Percentiles rank a stretch among this genome's conserved stretches.
Evolutionary conservation across 2,329 filamentous ascomycete genomes (phyloP).

Genomic region (Scedosporium boydii): DNA sequence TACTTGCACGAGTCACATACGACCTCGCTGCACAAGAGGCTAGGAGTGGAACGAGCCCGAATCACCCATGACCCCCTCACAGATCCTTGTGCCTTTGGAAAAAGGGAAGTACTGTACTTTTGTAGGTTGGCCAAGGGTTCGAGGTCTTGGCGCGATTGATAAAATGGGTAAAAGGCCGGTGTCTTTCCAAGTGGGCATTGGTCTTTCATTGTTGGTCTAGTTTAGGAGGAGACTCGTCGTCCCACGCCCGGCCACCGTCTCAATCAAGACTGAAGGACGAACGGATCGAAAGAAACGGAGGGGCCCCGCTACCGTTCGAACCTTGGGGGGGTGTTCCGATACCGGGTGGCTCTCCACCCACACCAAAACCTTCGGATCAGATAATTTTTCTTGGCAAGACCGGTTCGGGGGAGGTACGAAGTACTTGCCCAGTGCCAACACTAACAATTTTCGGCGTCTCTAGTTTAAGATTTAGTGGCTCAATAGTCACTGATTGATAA

Average conservation of each 20-base stretch:
- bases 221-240: too few species aligned
- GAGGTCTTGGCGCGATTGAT: slow-evolving; percentile 5
- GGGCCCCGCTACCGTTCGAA: background rate
- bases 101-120: background rate
- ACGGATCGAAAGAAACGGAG: background rate
- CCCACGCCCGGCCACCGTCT: background rate
- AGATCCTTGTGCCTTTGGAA: background rate
- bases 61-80: background rate
- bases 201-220: background rate
- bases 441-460: background rate
- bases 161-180: background rate
- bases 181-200: background rate
- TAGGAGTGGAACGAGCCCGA: background rate
- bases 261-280: background rate
- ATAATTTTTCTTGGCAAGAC: slow-evolving; percentile 19
- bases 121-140: background rate
- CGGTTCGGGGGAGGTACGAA: background rate
- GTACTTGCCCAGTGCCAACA: background rate
- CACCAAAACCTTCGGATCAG: slow-evolving; percentile 20
- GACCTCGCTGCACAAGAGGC: background rate
- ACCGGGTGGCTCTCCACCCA: background rate
- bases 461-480: too few species aligned
- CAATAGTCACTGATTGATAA: too few species aligned
- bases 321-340: background rate
- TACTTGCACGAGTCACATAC: too few species aligned